Evolutionary conservation across 2,329 filamentous ascomycete species (phyloP).

Genomic region (Trichothecium roseum): DNA sequence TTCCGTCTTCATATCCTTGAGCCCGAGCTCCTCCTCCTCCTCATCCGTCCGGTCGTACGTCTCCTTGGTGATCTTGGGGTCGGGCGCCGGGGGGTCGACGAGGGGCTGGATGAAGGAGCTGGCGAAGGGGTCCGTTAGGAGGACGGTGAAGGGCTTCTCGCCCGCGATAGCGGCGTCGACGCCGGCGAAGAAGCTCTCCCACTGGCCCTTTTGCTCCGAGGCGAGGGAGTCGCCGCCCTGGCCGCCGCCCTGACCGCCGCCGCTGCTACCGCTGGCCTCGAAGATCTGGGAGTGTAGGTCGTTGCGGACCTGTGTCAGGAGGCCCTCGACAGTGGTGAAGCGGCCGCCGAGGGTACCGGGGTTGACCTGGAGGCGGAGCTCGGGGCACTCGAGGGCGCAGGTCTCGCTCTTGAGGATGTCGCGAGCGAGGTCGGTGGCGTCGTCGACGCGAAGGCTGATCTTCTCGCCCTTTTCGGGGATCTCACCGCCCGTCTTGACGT

Average conservation of each 20-base stretch:
- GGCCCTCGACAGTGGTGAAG: slow-evolving; percentile 93
- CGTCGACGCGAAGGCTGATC: slow-evolving; percentile 67
- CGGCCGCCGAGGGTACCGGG: slow-evolving; percentile 90
- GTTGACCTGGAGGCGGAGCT: slow-evolving; percentile 79
- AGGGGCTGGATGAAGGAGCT: slow-evolving; percentile 91
- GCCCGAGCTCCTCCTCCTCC: slow-evolving; percentile 86
- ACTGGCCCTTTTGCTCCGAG: slow-evolving; percentile 54
- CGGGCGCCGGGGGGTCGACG: slow-evolving; percentile 57
- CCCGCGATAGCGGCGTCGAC: slow-evolving; percentile 73
- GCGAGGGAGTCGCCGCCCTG: slow-evolving; percentile 70
- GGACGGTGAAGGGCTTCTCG: slow-evolving; percentile 68
- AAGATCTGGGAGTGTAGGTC: slow-evolving; percentile 87
- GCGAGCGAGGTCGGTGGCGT: slow-evolving; percentile 63
- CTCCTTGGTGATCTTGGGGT: slow-evolving; percentile 71
- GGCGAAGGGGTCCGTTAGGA: slow-evolving; percentile 80
- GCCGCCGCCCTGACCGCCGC: slow-evolving; percentile 13
- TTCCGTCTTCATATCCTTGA: slow-evolving; percentile 89
- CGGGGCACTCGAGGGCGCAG: slow-evolving; percentile 76
- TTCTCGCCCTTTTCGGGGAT: slow-evolving; percentile 78
- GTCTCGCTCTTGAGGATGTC: slow-evolving; percentile 97
- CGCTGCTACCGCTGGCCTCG: slow-evolving; percentile 49
- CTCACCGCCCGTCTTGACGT: slow-evolving; percentile 94
- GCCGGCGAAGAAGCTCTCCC: slow-evolving; percentile 70
- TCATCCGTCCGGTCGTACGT: slow-evolving; percentile 82
- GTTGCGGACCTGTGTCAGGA: slow-evolving; percentile 83